These are phyloP conservation scores for Leccinum fallax DNA, from an alignment of 1,284 basidiomycete genomes.

Conservation along the genomic window DNA sequence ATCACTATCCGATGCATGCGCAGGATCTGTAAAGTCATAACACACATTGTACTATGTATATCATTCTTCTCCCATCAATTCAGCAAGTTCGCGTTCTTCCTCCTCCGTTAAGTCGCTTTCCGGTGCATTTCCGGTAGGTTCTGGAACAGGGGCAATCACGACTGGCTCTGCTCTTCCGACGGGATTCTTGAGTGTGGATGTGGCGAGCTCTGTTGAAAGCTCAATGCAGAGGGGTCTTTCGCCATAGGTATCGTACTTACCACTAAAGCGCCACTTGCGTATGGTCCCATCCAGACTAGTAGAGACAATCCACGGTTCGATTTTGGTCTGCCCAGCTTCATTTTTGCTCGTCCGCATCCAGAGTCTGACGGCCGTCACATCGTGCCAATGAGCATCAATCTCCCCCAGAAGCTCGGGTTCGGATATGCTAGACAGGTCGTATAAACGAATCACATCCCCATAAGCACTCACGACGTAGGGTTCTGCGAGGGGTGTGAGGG, in stretches of 20 bases:
- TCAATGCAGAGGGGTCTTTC: conserved; percentile 1
- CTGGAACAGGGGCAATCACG: conserved; percentile 24
- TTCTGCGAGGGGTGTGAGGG: conserved; percentile 58
- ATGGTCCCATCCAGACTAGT: conserved; percentile 85
- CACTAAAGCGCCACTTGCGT: conserved; percentile 76
- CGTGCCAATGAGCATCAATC: conserved; percentile 86
- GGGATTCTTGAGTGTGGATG: conserved; percentile 42
- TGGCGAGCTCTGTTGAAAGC: conserved; percentile 48
- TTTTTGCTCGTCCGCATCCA: conserved; percentile 62
- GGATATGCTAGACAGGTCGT: conserved; percentile 63
- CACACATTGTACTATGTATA: background rate
- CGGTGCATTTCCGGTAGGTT: conserved; percentile 21
- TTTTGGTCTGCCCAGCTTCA: conserved; percentile 45
- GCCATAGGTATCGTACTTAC: conserved; percentile 42
- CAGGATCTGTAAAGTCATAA: conserved; percentile 3
- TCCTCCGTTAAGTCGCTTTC: conserved; percentile 62
- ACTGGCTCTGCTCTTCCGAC: conserved; percentile 25
- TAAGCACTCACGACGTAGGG: conserved; percentile 79
- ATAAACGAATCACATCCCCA: conserved; percentile 80
- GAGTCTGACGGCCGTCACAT: conserved; percentile 71
- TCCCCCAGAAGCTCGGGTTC: conserved; percentile 68
- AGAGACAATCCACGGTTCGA: conserved; percentile 80
- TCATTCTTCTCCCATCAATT: conserved; percentile 66
- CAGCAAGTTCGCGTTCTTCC: conserved; percentile 79
- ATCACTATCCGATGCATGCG: conserved; percentile 21